A percentile compares a stretch with the other conserved stretches of the same genome.
Evolutionary conservation across 345 rosid genomes (phyloP).

Genomic region (Euphorbia pulcherrima): DNA sequence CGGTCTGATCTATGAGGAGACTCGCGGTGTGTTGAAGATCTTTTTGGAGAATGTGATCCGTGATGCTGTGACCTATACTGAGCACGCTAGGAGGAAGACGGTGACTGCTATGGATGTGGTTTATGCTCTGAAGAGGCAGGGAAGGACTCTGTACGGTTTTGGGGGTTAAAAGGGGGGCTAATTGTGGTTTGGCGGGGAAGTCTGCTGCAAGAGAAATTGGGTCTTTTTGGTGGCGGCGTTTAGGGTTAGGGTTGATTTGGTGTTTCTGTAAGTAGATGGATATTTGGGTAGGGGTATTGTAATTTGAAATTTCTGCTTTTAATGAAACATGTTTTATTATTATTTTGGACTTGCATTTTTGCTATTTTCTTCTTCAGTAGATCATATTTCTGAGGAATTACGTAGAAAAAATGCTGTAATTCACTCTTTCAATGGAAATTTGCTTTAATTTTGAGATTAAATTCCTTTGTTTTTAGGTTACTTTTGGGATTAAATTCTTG

Average conservation of each 20-base stretch:
- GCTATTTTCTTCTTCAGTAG: no score
- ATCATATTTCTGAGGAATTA: no score
- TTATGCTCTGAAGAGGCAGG: conserved; percentile 42
- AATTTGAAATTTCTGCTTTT: no score
- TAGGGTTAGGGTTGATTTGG: not conserved
- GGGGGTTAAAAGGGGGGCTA: not conserved
- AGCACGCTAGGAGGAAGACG: conserved; percentile 43
- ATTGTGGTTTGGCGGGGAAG: conserved; percentile 9
- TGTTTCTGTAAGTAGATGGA: not conserved
- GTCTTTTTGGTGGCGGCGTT: not conserved
- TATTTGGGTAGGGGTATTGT: not conserved
- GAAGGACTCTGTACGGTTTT: conserved; percentile 30
- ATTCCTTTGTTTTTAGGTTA: no score
- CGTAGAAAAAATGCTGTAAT: no score
- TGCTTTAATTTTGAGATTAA: not conserved
- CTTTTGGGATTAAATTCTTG: no score
- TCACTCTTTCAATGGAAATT: conserved; percentile 1
- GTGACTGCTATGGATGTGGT: conserved; percentile 47
- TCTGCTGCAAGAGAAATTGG: conserved; percentile 34
- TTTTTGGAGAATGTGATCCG: conserved; percentile 41
- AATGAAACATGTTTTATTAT: no score
- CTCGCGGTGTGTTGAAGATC: conserved; percentile 39
- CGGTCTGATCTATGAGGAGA: conserved; percentile 41
- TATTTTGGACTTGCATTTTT: no score
- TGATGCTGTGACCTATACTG: conserved; percentile 40